A percentile compares a stretch with the other conserved stretches of the same genome.
Conservation (phyloP, 495 filamentous ascomycete genomes). For the Aspergillus taichungensis region DNA sequence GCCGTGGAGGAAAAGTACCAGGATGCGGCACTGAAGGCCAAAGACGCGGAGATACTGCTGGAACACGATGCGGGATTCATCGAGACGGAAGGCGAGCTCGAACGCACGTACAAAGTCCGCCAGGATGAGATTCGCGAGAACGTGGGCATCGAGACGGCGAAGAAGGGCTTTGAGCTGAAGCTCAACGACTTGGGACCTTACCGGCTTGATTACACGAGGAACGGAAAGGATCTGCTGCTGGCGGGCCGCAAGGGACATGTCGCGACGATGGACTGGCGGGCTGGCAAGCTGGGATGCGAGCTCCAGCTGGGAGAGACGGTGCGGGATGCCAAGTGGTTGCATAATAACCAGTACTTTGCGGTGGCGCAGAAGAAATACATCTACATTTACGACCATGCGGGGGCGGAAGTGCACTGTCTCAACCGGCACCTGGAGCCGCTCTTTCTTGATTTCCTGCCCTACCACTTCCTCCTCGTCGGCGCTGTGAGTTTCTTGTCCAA, state of each 20-base stretch:
- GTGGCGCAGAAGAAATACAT: conserved; percentile 97
- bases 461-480: conserved; percentile 88
- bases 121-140: conserved; percentile 75
- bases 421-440: conserved; percentile 86
- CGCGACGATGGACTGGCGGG: conserved; percentile 93
- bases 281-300: conserved; percentile 83
- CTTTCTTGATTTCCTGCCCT: conserved; percentile 91
- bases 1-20: conserved; percentile 74
- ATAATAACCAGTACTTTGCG: conserved; percentile 93
- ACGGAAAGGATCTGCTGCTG: conserved; percentile 74
- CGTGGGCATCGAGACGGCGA: conserved; percentile 72
- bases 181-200: conserved; percentile 80
- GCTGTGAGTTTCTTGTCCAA: conserved; percentile 44
- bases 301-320: conserved; percentile 84
- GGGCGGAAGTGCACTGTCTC: conserved; percentile 86
- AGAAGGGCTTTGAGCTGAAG: conserved; percentile 87
- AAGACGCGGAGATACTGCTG: conserved; percentile 90
- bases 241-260: conserved; percentile 91
- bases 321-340: conserved; percentile 81
- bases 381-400: conserved; percentile 85
- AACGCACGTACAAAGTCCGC: conserved; percentile 82
- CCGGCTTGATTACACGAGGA: conserved; percentile 74
- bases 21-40: conserved; percentile 67
- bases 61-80: conserved; percentile 83
- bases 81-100: conserved; percentile 80